phyloP scores from a whole-genome alignment of 1,139 yeast genomes.

The Waltiozyma solani region DNA sequence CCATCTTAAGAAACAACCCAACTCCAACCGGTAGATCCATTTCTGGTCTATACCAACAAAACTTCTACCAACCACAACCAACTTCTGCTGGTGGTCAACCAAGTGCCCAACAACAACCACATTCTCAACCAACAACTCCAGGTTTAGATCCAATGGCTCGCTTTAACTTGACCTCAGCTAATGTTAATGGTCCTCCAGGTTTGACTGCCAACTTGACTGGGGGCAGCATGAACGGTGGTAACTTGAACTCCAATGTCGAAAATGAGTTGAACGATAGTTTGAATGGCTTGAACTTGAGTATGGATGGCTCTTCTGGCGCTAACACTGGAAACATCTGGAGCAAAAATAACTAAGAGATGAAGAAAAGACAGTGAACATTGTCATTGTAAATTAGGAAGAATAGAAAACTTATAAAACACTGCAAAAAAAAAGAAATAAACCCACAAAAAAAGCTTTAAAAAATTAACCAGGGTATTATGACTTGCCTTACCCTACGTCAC shows the following conservation, averaged over 20 bases:
- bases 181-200: constrained; percentile 2
- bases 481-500: too few relatives aligned
- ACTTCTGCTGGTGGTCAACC: constrained; percentile 1
- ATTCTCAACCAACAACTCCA: constrained; percentile 25
- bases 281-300: constrained; percentile 14
- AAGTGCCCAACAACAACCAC: constrained; percentile 3
- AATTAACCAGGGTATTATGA: neutral
- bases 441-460: neutral
- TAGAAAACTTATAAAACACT: neutral
- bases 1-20: constrained; percentile 19
- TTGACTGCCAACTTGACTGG: constrained; percentile 12
- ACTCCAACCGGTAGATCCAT: constrained; percentile 17
- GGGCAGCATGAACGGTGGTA: constrained; percentile 6
- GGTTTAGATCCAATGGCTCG: constrained; percentile 19
- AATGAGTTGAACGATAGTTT: constrained; percentile 17
- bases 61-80: constrained; percentile 9
- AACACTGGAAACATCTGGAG: constrained; percentile 16
- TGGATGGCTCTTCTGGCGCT: constrained; percentile 12
- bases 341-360: constrained; percentile 13
- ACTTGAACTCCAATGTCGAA: constrained; percentile 9
- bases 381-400: neutral
- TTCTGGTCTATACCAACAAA: constrained; percentile 10
- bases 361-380: neutral
- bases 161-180: constrained; percentile 14
- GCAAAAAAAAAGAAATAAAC: neutral